A percentile compares a stretch with the other conserved stretches of the same genome.
Evolutionary conservation across 495 filamentous ascomycete species (phyloP).

Genomic region (Stereocaulon alpinum): DNA sequence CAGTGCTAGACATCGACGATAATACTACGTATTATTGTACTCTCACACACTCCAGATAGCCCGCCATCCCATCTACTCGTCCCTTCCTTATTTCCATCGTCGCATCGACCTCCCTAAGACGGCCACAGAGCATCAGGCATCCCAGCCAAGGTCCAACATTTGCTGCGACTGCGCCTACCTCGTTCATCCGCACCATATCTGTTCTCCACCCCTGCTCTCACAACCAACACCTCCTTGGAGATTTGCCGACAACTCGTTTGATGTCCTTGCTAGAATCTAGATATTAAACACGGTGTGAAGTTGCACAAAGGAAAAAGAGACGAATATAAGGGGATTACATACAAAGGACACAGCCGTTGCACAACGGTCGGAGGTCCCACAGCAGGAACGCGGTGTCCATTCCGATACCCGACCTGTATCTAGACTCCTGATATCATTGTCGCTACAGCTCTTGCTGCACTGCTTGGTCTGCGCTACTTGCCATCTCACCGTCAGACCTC

Average conservation of each 20-base stretch:
- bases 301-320: conserved; percentile 1
- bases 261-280: background rate
- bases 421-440: conserved; percentile 5
- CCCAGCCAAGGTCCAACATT: conserved; percentile 8
- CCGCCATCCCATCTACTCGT: background rate
- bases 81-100: background rate
- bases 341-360: background rate
- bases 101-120: background rate
- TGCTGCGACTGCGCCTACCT: conserved; percentile 10
- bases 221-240: conserved; percentile 1
- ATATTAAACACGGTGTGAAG: background rate
- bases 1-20: background rate
- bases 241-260: background rate
- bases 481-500: background rate
- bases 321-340: background rate
- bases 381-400: conserved; percentile 9
- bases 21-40: background rate
- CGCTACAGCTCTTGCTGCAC: background rate
- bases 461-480: background rate
- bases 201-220: conserved; percentile 2
- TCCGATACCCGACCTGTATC: conserved; percentile 1
- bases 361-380: conserved; percentile 7
- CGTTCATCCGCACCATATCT: background rate
- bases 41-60: background rate
- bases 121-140: background rate